Percentiles rank a stretch among this genome's conserved stretches.
Conservation (phyloP, 805 yeast genomes). For the Candida silvatica region DNA sequence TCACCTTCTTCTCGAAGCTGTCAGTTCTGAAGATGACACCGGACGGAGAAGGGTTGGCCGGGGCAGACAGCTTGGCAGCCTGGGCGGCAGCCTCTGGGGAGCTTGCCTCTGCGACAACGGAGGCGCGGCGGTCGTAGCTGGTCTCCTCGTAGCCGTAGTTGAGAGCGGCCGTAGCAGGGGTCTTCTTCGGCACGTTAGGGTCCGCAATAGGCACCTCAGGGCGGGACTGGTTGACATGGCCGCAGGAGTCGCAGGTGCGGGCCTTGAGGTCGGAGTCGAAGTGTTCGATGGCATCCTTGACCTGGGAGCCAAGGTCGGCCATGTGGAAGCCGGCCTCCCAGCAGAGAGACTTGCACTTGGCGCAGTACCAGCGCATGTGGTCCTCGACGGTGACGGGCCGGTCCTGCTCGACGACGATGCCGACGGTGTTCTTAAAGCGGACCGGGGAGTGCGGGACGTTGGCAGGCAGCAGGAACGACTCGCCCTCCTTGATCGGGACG, state of each 20-base stretch:
- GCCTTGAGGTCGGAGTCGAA: slow-evolving; percentile 56
- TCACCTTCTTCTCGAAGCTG: no score
- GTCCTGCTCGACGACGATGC: slow-evolving; percentile 88
- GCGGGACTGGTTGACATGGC: slow-evolving; percentile 60
- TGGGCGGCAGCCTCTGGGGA: no score
- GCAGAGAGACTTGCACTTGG: slow-evolving; percentile 53
- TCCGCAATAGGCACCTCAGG: slow-evolving; percentile 30
- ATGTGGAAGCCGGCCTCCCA: slow-evolving; percentile 69
- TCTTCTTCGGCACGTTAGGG: no score
- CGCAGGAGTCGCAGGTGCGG: slow-evolving; percentile 71
- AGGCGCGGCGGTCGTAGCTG: no score
- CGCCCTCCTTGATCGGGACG: slow-evolving; percentile 73
- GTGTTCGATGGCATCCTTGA: slow-evolving; percentile 66
- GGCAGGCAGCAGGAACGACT: slow-evolving; percentile 78
- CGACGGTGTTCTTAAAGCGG: slow-evolving; percentile 77
- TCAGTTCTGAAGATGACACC: no score
- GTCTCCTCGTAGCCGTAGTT: no score
- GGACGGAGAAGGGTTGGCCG: no score
- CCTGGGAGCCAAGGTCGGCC: slow-evolving; percentile 81
- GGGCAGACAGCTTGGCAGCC: no score
- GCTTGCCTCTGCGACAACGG: no score
- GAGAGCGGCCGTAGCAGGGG: no score
- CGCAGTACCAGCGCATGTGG: slow-evolving; percentile 82
- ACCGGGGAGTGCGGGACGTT: slow-evolving; percentile 88
- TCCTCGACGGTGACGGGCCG: slow-evolving; percentile 68